phyloP scores from a whole-genome alignment of 768 basidiomycete species.

The Termitomyces sp. region DNA sequence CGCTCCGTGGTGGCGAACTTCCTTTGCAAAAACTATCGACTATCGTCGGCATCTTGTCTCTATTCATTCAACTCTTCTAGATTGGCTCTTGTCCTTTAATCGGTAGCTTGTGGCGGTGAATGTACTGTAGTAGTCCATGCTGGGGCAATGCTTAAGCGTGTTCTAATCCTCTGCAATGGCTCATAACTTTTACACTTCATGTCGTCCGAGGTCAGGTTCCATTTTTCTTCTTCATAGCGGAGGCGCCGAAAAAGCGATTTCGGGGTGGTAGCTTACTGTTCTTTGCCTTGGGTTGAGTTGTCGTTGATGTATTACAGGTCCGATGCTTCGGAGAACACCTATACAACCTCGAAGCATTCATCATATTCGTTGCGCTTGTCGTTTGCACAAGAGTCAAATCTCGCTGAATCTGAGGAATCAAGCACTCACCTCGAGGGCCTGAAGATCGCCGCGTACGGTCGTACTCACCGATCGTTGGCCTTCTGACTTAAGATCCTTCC shows the following conservation, averaged over 20 bases:
- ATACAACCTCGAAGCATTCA: too few species aligned
- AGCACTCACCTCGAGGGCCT: too few species aligned
- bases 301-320: too few species aligned
- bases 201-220: not conserved
- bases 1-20: not conserved
- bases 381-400: too few species aligned
- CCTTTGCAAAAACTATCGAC: not conserved
- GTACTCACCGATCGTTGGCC: too few species aligned
- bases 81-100: not conserved
- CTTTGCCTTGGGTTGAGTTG: not conserved
- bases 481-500: too few species aligned
- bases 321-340: too few species aligned
- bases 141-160: not conserved
- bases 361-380: too few species aligned
- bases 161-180: not conserved
- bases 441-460: too few species aligned
- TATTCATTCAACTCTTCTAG: not conserved
- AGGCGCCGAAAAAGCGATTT: not conserved
- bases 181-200: not conserved
- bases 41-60: not conserved
- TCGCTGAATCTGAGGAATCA: too few species aligned
- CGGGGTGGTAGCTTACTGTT: not conserved
- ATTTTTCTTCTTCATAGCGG: too few species aligned
- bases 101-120: not conserved
- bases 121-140: not conserved